Evolutionary conservation across 768 basidiomycete species (phyloP).

Genomic region (Termitomyces sp.): DNA sequence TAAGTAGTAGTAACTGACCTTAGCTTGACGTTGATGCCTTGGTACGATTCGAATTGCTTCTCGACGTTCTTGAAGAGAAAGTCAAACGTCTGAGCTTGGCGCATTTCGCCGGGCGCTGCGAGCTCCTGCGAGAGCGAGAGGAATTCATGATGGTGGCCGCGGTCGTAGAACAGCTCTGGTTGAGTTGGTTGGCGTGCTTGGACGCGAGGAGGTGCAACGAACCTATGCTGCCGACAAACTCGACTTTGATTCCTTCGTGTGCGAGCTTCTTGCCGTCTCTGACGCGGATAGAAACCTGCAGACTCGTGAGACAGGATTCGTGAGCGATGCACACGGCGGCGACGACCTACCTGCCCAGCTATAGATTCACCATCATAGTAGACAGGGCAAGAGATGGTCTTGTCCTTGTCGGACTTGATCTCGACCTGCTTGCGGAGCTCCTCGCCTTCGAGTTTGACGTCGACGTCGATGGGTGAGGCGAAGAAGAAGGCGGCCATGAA

Average conservation of each 20-base stretch:
- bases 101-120: constrained; percentile 94
- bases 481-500: constrained; percentile 90
- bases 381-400: constrained; percentile 78
- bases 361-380: constrained; percentile 97
- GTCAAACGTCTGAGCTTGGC: constrained; percentile 93
- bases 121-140: constrained; percentile 93
- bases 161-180: constrained; percentile 89
- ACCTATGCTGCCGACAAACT: constrained; percentile 97
- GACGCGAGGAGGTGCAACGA: constrained; percentile 18
- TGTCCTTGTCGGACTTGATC: constrained; percentile 86
- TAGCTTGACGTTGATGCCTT: constrained; percentile 97
- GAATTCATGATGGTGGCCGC: constrained; percentile 98
- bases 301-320: not conserved
- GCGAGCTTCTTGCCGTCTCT: constrained; percentile 92
- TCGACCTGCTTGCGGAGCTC: constrained; percentile 87
- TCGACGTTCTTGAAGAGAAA: constrained; percentile 99
- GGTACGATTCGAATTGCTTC: constrained; percentile 98
- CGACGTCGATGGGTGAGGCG: constrained; percentile 84
- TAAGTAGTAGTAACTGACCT: constrained; percentile 47
- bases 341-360: constrained; percentile 61
- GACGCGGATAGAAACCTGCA: constrained; percentile 78
- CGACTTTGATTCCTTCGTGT: constrained; percentile 97
- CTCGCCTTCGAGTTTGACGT: constrained; percentile 84
- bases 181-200: not conserved
- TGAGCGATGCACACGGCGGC: not conserved